Percentiles rank a stretch among this genome's conserved stretches.
phyloP scores from a whole-genome alignment of 2,329 filamentous ascomycete species.

The Pseudogymnoascus sp. region DNA sequence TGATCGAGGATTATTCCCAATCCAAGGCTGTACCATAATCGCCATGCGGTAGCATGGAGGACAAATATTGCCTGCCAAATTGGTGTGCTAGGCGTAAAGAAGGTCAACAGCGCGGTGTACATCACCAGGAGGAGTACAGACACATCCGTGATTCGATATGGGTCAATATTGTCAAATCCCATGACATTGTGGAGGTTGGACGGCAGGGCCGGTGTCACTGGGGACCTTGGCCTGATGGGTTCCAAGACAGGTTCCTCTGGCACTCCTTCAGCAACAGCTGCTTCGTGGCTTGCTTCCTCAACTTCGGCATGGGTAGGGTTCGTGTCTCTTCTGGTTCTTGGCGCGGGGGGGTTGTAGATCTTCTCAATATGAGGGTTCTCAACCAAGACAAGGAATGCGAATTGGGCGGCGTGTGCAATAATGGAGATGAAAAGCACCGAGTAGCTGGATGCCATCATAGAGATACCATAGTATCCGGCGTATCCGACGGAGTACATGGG shows the following conservation, averaged over 20 bases:
- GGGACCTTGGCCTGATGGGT: constrained; percentile 22
- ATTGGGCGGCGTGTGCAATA: constrained; percentile 86
- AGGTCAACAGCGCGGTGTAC: constrained; percentile 67
- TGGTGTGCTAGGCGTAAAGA: constrained; percentile 70
- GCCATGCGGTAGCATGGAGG: constrained; percentile 72
- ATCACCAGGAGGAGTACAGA: constrained; percentile 69
- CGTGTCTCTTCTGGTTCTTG: constrained; percentile 45
- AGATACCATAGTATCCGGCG: constrained; percentile 96
- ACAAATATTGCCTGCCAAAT: constrained; percentile 75
- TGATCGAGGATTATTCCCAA: constrained; percentile 77
- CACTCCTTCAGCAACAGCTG: constrained; percentile 30
- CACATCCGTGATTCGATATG: constrained; percentile 80
- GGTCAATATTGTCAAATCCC: constrained; percentile 75
- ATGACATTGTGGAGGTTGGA: constrained; percentile 75
- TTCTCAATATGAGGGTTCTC: constrained; percentile 98
- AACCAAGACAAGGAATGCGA: constrained; percentile 83
- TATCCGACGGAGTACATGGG: constrained; percentile 99
- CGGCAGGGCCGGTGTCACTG: constrained; percentile 46
- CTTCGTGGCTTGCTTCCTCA: constrained; percentile 31
- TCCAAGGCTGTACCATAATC: constrained; percentile 85
- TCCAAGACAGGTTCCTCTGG: constrained; percentile 18
- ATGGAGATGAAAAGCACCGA: constrained; percentile 97
- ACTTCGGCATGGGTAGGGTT: constrained; percentile 26
- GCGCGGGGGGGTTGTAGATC: constrained; percentile 86
- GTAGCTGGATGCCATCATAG: constrained; percentile 96